Evolutionary conservation across 768 basidiomycete species (phyloP).

Genomic region (Lactarius indigo): DNA sequence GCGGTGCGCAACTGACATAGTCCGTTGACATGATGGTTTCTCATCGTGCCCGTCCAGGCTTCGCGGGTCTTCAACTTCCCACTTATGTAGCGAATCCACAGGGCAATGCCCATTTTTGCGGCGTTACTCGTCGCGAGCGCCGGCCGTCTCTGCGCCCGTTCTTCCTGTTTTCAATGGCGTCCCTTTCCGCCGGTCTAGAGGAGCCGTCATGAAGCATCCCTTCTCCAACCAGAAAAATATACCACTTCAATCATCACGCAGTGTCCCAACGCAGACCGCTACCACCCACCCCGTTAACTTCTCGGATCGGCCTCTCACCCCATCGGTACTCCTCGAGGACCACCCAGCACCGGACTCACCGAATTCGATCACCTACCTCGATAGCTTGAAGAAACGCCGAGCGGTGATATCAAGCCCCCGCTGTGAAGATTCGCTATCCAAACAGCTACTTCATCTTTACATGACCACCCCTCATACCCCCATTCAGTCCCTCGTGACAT

Average conservation of each 20-base stretch:
- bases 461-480: constrained; percentile 29
- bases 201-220: background rate
- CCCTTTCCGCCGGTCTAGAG: background rate
- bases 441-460: constrained; percentile 10
- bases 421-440: background rate
- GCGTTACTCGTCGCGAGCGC: constrained; percentile 11
- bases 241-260: background rate
- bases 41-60: background rate
- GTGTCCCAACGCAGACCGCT: background rate
- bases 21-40: background rate
- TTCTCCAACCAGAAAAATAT: background rate
- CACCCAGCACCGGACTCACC: background rate
- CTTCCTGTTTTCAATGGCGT: constrained; percentile 5
- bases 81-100: background rate
- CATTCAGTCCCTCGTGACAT: constrained; percentile 44
- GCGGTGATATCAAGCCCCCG: background rate
- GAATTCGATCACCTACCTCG: background rate
- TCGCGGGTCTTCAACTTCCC: background rate
- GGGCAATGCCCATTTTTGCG: constrained; percentile 2
- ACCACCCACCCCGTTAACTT: background rate
- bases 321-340: background rate
- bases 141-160: constrained; percentile 1
- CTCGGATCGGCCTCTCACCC: background rate
- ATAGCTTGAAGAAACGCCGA: background rate
- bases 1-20: constrained; percentile 3